Evolutionary conservation across 2,329 filamentous ascomycete genomes (phyloP).

Genomic region (Talaromyces funiculosus): DNA sequence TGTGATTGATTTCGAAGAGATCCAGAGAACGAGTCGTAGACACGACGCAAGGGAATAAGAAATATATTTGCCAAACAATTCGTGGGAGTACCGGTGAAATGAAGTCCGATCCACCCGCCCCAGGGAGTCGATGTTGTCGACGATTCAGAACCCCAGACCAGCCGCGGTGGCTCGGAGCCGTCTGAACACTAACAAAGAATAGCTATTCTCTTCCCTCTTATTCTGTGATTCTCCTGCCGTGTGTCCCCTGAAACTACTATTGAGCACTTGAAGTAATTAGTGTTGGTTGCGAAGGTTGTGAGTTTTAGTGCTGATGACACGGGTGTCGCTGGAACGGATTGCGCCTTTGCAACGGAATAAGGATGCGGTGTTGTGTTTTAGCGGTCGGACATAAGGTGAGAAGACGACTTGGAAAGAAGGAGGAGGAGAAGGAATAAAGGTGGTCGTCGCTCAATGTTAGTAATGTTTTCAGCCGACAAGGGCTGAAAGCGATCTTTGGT

Average conservation of each 20-base stretch:
- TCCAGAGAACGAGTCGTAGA: not conserved
- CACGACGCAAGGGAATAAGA: not conserved
- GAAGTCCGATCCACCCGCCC: not conserved
- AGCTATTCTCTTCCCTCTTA: not conserved
- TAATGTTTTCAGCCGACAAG: not conserved
- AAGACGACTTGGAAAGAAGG: not conserved
- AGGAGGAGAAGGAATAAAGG: not conserved
- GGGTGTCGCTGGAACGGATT: not conserved
- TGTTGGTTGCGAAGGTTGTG: not conserved
- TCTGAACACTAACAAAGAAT: not conserved
- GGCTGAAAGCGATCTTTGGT: constrained; percentile 2
- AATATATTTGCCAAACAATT: too few species aligned
- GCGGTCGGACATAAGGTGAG: not conserved
- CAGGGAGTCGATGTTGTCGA: not conserved
- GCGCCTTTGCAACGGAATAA: not conserved
- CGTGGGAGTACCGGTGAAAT: not conserved
- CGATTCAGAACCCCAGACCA: not conserved
- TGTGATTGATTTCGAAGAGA: not conserved
- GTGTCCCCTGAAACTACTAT: too few species aligned
- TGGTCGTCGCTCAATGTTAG: not conserved
- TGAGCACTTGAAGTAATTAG: not conserved
- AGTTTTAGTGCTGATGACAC: not conserved
- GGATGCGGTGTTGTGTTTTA: not conserved
- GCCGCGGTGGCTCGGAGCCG: constrained; percentile 5
- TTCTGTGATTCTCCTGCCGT: not conserved